A percentile compares a stretch with the other conserved stretches of the same genome.
Conservation (phyloP, 2,329 filamentous ascomycete genomes). For the Aspergillus clavatus region DNA sequence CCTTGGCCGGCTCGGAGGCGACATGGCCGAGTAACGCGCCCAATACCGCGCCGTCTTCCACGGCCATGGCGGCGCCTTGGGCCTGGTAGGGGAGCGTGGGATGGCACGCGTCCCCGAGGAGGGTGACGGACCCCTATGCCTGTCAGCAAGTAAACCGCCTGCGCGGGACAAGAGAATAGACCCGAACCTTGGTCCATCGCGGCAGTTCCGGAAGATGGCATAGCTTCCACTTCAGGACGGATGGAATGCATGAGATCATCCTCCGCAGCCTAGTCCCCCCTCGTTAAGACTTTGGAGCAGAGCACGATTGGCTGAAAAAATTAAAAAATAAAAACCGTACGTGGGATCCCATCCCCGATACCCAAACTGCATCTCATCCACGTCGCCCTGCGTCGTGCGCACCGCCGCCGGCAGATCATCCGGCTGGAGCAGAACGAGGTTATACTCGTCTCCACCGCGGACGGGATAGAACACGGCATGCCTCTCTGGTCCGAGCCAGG, state of each 20-base stretch:
- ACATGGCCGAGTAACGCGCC: conserved; percentile 47
- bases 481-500: conserved; percentile 58
- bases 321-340: conserved; percentile 4
- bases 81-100: conserved; percentile 58
- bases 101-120: conserved; percentile 56
- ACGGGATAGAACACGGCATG: conserved; percentile 61
- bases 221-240: conserved; percentile 63
- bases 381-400: conserved; percentile 44
- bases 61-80: conserved; percentile 60
- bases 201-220: conserved; percentile 41
- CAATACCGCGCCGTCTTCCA: conserved; percentile 63
- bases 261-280: conserved; percentile 14
- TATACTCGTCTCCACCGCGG: conserved; percentile 54
- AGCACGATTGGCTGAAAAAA: too few relatives aligned
- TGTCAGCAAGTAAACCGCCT: neutral
- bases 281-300: too few relatives aligned
- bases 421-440: conserved; percentile 60
- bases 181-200: conserved; percentile 36
- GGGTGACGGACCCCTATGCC: conserved; percentile 9
- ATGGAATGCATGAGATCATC: conserved; percentile 47
- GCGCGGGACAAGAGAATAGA: neutral
- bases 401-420: conserved; percentile 39
- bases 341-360: conserved; percentile 59
- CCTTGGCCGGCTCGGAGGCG: conserved; percentile 27
- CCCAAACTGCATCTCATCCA: conserved; percentile 54